Conservation (phyloP, 192 early-diverging fungal genomes). For the Backusella australiensis region DNA sequence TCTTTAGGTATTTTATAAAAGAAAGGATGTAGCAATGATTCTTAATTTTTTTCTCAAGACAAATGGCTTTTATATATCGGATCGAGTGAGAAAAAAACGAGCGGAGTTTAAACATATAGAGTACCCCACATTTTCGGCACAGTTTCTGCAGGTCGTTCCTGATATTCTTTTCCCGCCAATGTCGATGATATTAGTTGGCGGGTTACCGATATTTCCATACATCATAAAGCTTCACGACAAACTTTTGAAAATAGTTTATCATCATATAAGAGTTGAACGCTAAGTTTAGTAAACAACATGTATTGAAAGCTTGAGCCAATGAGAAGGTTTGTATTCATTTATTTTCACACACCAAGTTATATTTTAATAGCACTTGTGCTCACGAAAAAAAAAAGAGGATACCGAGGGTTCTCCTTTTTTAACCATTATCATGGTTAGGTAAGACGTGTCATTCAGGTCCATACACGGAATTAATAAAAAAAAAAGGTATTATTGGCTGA, state of each 20-base stretch:
- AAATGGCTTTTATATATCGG: background rate
- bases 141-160: background rate
- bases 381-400: background rate
- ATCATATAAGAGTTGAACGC: background rate
- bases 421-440: background rate
- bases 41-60: background rate
- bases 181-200: background rate
- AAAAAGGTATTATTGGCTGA: background rate
- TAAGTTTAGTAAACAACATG: background rate
- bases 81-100: background rate
- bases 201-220: background rate
- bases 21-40: background rate
- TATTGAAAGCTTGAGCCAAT: background rate
- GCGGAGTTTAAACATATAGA: background rate
- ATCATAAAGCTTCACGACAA: background rate
- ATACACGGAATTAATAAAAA: background rate
- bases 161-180: background rate
- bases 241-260: background rate
- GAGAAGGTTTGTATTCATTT: background rate
- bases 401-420: background rate
- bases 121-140: slow-evolving; percentile 1
- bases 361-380: background rate
- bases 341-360: slow-evolving; percentile 1
- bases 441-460: background rate
- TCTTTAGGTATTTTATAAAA: background rate